Conservation (phyloP, 805 yeast species). For the Alloascoidea africana region DNA sequence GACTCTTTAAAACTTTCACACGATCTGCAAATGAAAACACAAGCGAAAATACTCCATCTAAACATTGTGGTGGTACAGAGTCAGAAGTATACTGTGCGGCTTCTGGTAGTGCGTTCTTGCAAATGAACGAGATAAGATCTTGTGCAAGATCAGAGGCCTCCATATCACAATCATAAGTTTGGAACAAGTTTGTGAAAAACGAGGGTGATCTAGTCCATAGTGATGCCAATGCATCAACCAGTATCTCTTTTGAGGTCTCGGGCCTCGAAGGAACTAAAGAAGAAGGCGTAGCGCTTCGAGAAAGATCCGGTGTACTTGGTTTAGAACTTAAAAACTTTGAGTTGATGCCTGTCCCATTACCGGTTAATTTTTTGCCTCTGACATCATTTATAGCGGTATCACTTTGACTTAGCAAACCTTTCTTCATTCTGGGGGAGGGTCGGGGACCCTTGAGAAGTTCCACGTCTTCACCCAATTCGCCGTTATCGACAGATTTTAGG, state of each 20-base stretch:
- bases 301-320: conserved; percentile 5
- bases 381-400: too few relatives aligned
- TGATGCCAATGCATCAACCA: conserved; percentile 47
- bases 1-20: conserved; percentile 8
- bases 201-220: conserved; percentile 70
- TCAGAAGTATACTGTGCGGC: conserved; percentile 68
- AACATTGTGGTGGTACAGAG: conserved; percentile 83
- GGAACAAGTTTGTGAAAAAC: conserved; percentile 62
- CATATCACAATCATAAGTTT: conserved; percentile 81
- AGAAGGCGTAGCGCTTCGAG: conserved; percentile 5
- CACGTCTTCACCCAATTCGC: background rate
- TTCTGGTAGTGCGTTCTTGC: conserved; percentile 74
- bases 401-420: too few relatives aligned
- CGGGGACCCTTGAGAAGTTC: conserved; percentile 44
- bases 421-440: conserved; percentile 16
- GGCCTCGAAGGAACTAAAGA: conserved; percentile 15
- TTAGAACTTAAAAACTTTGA: too few relatives aligned
- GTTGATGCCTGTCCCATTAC: too few relatives aligned
- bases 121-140: conserved; percentile 50
- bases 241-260: conserved; percentile 47
- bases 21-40: conserved; percentile 8
- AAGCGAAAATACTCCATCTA: conserved; percentile 67
- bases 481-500: background rate
- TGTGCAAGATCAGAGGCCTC: conserved; percentile 69
- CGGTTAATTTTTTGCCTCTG: too few relatives aligned